Base-by-base conservation (phyloP, 768 basidiomycete genomes). In the Holtermannia corniformis region DNA sequence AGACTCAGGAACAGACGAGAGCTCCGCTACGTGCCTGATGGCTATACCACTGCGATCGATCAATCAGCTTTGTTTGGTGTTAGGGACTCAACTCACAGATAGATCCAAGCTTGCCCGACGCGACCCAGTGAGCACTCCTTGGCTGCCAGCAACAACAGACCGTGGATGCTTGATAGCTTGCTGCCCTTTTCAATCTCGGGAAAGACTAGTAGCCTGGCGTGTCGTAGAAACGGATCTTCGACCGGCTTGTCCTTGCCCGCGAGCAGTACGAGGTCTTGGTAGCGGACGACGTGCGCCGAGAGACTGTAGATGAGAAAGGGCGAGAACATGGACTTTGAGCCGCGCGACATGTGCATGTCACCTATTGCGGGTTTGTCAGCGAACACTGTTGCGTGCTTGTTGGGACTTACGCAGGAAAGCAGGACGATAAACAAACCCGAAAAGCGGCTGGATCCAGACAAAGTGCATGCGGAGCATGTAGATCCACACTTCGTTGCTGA, bases 391-490 rank as follows among this genome's bases (percentile, higher is more conserved):
- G n/a, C 7, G 43, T 11, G 16, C 16, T 7, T n/a, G 7, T 23
- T 7, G 7, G 43, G n/a, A 44, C 22, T 19, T 11, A 44, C n/a
- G 4, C 11, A 47, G 24, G n/a, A 47, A 47, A 27, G 47, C 47
- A 13, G 47, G 47, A 7, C 47, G 47, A 20, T 47, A 28, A 10
- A 47, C 23, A 27, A 47, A 47, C 24, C 47, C 47, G n/a, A 47
- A 47, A 19, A 47, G 28, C 19, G 47, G 47, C 47, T 47, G 47
- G 5, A 47, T 27, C 47, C 47, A 47, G 3, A 27, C 28, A 23
- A 23, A 47, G 24, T 47, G 47, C 5, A 47, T 23, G 7, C 28
- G 47, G 4, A 47, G 45, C 13, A 47, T 26, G 45, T 12, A 22
- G 19, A 20, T 5, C 12, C 10, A 47, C 24, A 12, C 14, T 20